phyloP scores from a whole-genome alignment of 306 rosid species.

The Vigna trinervia region DNA sequence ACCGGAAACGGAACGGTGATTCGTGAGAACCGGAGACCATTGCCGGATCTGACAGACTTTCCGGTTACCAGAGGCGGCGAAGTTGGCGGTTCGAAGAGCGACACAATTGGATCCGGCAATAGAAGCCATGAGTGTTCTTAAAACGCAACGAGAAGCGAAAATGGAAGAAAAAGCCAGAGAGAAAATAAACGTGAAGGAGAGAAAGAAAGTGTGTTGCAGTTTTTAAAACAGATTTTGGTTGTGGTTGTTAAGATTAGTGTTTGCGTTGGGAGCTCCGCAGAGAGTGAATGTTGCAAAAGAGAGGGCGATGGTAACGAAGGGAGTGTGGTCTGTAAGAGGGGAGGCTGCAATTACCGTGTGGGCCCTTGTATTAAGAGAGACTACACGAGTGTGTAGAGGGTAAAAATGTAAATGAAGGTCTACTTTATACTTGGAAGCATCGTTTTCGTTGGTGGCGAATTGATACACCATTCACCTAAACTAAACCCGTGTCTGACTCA shows the following conservation, averaged over 20 bases:
- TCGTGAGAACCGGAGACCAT: slow-evolving; percentile 57
- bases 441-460: not conserved
- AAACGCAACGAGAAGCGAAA: slow-evolving; percentile 42
- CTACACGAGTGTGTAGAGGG: not conserved
- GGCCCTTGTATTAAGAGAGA: not conserved
- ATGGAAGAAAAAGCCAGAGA: slow-evolving; percentile 43
- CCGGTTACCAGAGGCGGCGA: slow-evolving; percentile 39
- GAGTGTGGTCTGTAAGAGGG: not conserved
- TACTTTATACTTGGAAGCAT: not conserved
- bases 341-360: slow-evolving; percentile 11
- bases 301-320: slow-evolving; percentile 63
- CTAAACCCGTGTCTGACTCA: not conserved
- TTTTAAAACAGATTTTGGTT: slow-evolving; percentile 31
- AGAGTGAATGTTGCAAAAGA: slow-evolving; percentile 1
- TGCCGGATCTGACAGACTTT: slow-evolving; percentile 53
- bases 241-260: slow-evolving; percentile 29
- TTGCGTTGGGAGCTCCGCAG: slow-evolving; percentile 67
- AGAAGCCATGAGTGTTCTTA: slow-evolving; percentile 68
- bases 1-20: slow-evolving; percentile 42
- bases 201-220: not conserved
- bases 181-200: slow-evolving; percentile 45
- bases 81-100: slow-evolving; percentile 50
- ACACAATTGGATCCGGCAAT: slow-evolving; percentile 66
- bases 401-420: not conserved
- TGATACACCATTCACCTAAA: slow-evolving; percentile 25